These are phyloP conservation scores for Rubus parviflorus DNA, from an alignment of 306 rosid genomes.

Conservation along the genomic window DNA sequence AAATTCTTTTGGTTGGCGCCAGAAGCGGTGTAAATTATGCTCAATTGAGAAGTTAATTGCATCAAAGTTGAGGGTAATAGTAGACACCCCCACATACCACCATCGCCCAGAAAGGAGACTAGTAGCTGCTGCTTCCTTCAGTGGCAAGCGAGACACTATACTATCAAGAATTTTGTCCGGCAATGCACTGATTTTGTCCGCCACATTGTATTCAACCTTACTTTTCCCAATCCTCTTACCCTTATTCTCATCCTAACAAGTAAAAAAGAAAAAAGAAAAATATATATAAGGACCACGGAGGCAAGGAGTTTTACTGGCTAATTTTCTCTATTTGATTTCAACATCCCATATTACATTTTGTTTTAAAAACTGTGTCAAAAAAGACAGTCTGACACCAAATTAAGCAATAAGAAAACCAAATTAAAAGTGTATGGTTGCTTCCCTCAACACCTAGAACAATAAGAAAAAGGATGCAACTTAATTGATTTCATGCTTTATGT, in stretches of 20 bases:
- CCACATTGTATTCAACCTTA: background rate
- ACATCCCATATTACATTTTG: too few relatives aligned
- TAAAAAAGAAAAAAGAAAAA: too few relatives aligned
- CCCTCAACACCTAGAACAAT: too few relatives aligned
- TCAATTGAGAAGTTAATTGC: background rate
- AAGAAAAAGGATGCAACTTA: too few relatives aligned
- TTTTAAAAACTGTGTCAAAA: too few relatives aligned
- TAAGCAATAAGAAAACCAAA: too few relatives aligned
- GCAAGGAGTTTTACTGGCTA: too few relatives aligned
- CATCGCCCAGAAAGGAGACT: background rate
- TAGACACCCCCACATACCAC: background rate
- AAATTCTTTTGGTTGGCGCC: background rate
- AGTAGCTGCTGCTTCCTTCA: conserved; percentile 4
- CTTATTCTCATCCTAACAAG: background rate
- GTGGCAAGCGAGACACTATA: background rate
- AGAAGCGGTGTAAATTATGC: background rate
- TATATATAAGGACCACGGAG: too few relatives aligned
- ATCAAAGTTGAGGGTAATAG: background rate
- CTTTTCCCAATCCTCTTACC: background rate
- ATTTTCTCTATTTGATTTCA: too few relatives aligned
- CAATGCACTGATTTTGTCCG: background rate
- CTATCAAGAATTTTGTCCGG: background rate
- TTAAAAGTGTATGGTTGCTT: too few relatives aligned
- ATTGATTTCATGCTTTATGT: too few relatives aligned
- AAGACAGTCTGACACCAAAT: too few relatives aligned